phyloP scores from a whole-genome alignment of 2,329 filamentous ascomycete genomes.

The Sporothrix dimorphospora region DNA sequence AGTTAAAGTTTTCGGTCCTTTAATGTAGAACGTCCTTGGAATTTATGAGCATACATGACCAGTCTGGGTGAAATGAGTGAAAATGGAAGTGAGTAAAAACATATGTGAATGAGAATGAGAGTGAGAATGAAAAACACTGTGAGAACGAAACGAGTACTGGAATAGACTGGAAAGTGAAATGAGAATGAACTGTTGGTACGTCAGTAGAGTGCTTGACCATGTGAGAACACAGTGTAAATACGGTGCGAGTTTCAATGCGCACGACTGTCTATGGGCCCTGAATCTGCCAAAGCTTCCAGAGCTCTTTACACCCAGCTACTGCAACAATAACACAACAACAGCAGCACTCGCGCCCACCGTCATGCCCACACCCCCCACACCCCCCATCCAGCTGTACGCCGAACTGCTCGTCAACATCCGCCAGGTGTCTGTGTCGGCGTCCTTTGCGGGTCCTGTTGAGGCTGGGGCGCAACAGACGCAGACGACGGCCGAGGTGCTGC shows the following conservation, averaged over 20 bases:
- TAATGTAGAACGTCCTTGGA: constrained; percentile 11
- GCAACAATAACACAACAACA: neutral
- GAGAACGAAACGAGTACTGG: neutral
- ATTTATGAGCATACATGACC: constrained; percentile 13
- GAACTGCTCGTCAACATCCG: constrained; percentile 67
- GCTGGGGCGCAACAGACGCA: constrained; percentile 49
- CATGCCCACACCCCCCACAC: neutral
- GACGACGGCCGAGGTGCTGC: constrained; percentile 50
- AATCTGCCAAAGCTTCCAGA: neutral
- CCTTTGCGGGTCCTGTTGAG: constrained; percentile 48
- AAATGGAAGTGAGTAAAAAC: neutral
- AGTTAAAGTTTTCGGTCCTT: neutral
- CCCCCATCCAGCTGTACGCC: constrained; percentile 54
- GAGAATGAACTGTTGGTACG: no score
- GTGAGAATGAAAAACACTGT: neutral
- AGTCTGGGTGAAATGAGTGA: neutral
- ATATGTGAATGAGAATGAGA: neutral
- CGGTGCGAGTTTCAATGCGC: neutral
- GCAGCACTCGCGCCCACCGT: neutral
- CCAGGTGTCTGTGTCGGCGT: constrained; percentile 62
- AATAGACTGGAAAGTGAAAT: neutral
- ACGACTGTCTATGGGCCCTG: neutral
- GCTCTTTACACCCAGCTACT: neutral
- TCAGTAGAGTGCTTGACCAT: neutral
- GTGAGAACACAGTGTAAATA: constrained; percentile 9